phyloP scores from a whole-genome alignment of 2,329 filamentous ascomycete species.

The Neofusicoccum sp. region DNA sequence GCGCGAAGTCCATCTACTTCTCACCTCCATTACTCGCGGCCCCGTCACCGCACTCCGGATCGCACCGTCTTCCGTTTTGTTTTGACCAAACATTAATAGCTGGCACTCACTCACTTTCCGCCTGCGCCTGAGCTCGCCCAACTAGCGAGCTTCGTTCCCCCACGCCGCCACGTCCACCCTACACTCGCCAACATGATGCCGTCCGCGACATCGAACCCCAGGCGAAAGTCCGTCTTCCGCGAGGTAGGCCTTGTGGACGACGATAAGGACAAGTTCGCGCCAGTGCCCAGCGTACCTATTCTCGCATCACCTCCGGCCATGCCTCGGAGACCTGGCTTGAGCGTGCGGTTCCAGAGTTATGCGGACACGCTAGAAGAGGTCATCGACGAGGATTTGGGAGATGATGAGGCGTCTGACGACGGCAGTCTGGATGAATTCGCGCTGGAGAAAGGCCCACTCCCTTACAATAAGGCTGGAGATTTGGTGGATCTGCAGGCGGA shows the following conservation, averaged over 20 bases:
- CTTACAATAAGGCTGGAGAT: background rate
- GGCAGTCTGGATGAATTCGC: background rate
- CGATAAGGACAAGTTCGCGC: background rate
- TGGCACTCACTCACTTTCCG: too few species aligned
- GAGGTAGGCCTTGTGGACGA: conserved; percentile 16
- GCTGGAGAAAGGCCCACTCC: too few species aligned
- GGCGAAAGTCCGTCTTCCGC: conserved; percentile 16
- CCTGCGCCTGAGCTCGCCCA: too few species aligned
- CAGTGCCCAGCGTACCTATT: background rate
- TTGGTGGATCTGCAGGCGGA: background rate
- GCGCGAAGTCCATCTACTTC: background rate
- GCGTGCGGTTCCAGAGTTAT: background rate
- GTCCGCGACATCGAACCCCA: conserved; percentile 8
- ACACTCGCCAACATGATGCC: background rate
- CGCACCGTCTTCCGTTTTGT: background rate
- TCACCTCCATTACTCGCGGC: background rate
- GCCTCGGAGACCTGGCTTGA: background rate
- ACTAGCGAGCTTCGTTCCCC: background rate
- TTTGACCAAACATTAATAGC: background rate
- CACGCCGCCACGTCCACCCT: background rate
- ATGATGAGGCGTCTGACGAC: background rate
- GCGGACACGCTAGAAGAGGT: background rate
- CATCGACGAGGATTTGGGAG: background rate
- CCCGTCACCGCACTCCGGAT: background rate
- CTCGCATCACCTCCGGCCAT: background rate